Evolutionary conservation across 352 stramenopile genomes (phyloP), one percentile per base, ranked within the genome.

Genomic region (Blastocystis sp.): DNA sequence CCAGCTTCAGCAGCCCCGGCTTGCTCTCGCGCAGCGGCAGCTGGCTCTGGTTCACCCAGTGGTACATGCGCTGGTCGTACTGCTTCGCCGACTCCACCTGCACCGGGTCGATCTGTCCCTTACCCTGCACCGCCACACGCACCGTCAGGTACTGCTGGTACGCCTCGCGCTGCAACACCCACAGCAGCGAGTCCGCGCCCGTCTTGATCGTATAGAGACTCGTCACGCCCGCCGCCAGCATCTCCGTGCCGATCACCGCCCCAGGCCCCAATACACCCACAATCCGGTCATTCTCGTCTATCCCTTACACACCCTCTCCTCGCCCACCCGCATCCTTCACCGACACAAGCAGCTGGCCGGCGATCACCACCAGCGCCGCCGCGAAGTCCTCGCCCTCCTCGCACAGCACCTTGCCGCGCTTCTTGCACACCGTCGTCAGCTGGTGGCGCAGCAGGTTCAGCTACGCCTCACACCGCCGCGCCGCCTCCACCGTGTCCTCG

Each of bases 41-140:
- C 60, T 84, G 74, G 34, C 66, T 84, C n/a, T 34, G n/a, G 11
- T 84, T 84, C 34, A 84, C 74, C 74, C 74, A 84, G 45, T 84
- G 52, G 53, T 69, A 84, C 74, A 84, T 84, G 1, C 3, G 9
- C n/a, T 84, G 56, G 23, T 84, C 74, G 45, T 59, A 84, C 48
- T 28, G 48, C 34, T 67, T 66, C n/a, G 34, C 45, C 9, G 74
- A 53, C 48, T 84, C 74, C 34, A 41, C 60, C 53, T 84, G 74
- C 19, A 43, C 56, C 38, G 53, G 38, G 23, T 84, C 74, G 14
- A 84, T 52, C 74, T 84, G 48, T 7, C 9, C 23, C 21, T 66
- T 14, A 84, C 21, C 3, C 17, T 17, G 4, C 28, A 17, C 28
- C 52, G 2, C 4, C 34, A 67, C 4, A 19, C 1, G 2, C n/a